These are phyloP conservation scores for Citrus glauca DNA, from an alignment of 345 rosid species.

Conservation along the genomic window DNA sequence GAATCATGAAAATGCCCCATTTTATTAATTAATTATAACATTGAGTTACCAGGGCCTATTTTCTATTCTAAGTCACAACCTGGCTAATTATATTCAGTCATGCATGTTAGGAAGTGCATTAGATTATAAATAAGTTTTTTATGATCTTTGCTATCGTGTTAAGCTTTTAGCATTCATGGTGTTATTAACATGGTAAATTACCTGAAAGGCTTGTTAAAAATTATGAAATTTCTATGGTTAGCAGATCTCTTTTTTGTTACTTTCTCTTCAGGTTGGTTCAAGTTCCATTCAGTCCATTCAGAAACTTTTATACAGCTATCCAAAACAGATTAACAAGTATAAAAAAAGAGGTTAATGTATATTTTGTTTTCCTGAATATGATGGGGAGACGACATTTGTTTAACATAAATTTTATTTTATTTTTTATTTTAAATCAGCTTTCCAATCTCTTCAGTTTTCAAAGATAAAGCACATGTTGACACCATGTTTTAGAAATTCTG, in stretches of 20 bases:
- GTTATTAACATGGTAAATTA: neutral
- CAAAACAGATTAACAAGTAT: no score
- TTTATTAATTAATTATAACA: neutral
- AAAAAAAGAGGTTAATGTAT: neutral
- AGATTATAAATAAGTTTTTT: neutral
- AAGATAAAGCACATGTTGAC: neutral
- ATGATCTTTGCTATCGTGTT: neutral
- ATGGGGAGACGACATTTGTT: neutral
- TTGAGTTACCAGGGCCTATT: neutral
- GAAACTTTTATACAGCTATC: neutral
- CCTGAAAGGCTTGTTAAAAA: neutral
- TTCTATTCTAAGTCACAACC: neutral
- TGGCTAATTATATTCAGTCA: neutral
- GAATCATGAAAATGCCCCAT: neutral
- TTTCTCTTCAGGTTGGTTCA: neutral
- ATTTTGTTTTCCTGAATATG: neutral
- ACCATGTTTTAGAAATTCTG: neutral
- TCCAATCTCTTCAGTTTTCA: neutral
- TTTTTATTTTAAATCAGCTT: neutral
- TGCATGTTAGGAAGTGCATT: neutral
- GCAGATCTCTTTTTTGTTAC: neutral
- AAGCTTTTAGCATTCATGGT: neutral
- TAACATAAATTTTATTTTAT: neutral
- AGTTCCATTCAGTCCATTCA: neutral
- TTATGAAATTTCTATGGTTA: neutral